phyloP scores from a whole-genome alignment of 495 filamentous ascomycete species.

The Penicillium malachiteum region DNA sequence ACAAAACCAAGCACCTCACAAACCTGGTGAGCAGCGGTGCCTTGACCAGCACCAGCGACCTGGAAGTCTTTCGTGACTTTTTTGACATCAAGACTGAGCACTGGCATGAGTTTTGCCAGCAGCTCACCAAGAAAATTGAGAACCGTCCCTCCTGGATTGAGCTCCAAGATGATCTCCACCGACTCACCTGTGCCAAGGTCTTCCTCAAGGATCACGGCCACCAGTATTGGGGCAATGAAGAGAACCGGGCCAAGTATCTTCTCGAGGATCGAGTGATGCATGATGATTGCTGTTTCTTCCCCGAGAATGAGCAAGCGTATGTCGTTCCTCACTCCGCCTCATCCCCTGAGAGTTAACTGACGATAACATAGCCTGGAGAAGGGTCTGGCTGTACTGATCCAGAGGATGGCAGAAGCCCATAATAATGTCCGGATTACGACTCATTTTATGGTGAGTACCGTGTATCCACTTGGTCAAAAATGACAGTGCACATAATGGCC shows the following conservation, averaged over 20 bases:
- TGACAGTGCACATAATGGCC: no score
- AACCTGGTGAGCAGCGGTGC: no score
- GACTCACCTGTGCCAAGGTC: not conserved
- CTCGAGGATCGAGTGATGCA: not conserved
- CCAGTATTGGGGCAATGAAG: not conserved
- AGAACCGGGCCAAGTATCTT: not conserved
- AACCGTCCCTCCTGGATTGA: not conserved
- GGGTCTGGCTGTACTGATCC: no score
- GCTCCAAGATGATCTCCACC: not conserved
- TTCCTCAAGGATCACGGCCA: not conserved
- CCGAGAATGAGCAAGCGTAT: not conserved
- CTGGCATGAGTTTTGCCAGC: conserved; percentile 13
- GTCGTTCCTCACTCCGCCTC: not conserved
- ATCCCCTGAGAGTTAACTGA: not conserved
- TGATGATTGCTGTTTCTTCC: not conserved
- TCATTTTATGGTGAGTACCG: no score
- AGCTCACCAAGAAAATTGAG: conserved; percentile 5
- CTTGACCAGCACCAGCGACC: not conserved
- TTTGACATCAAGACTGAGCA: conserved; percentile 17
- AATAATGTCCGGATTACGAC: no score
- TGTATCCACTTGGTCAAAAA: no score
- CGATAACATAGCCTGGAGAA: not conserved
- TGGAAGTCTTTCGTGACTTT: conserved; percentile 17
- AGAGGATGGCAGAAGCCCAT: no score
- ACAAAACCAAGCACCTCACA: no score